Evolutionary conservation across 2,329 filamentous ascomycete species (phyloP).

Genomic region (Neonectria coccinea): DNA sequence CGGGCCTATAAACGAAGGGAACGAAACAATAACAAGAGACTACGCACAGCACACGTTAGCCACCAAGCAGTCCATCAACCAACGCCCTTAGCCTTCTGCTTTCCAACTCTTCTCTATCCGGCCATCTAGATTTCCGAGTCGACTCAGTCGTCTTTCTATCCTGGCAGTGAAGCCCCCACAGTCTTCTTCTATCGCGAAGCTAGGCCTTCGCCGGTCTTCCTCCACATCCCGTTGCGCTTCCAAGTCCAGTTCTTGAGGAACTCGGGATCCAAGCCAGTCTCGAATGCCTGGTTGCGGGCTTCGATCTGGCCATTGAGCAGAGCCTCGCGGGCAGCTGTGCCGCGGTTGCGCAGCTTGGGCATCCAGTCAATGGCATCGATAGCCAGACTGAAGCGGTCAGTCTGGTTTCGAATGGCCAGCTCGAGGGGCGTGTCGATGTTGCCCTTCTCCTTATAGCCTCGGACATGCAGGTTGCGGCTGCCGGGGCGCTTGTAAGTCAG

Average conservation of each 20-base stretch:
- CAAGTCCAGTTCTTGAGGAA: slow-evolving; percentile 75
- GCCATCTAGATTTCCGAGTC: slow-evolving; percentile 27
- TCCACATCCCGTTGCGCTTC: slow-evolving; percentile 61
- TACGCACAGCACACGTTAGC: slow-evolving; percentile 30
- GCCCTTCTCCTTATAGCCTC: slow-evolving; percentile 84
- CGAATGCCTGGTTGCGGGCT: slow-evolving; percentile 73
- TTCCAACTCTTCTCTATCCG: slow-evolving; percentile 32
- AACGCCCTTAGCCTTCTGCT: slow-evolving; percentile 38
- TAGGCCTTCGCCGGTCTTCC: slow-evolving; percentile 45
- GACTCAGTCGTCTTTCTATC: slow-evolving; percentile 7
- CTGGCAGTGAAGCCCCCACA: slow-evolving; percentile 14
- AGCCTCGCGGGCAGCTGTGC: slow-evolving; percentile 70
- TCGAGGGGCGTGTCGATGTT: slow-evolving; percentile 87
- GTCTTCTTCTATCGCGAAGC: slow-evolving; percentile 38
- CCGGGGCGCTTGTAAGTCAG: slow-evolving; percentile 81
- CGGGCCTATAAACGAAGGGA: slow-evolving; percentile 30
- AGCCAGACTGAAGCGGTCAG: slow-evolving; percentile 80
- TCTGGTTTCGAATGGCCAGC: slow-evolving; percentile 81
- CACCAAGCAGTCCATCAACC: slow-evolving; percentile 21
- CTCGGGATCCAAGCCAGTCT: slow-evolving; percentile 76
- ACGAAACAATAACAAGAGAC: slow-evolving; percentile 33
- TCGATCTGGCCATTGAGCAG: slow-evolving; percentile 74
- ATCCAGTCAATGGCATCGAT: slow-evolving; percentile 82
- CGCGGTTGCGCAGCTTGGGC: slow-evolving; percentile 71
- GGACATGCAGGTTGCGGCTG: slow-evolving; percentile 76